Conservation (phyloP, 2,329 filamentous ascomycete species). For the Westerdykella sp. region DNA sequence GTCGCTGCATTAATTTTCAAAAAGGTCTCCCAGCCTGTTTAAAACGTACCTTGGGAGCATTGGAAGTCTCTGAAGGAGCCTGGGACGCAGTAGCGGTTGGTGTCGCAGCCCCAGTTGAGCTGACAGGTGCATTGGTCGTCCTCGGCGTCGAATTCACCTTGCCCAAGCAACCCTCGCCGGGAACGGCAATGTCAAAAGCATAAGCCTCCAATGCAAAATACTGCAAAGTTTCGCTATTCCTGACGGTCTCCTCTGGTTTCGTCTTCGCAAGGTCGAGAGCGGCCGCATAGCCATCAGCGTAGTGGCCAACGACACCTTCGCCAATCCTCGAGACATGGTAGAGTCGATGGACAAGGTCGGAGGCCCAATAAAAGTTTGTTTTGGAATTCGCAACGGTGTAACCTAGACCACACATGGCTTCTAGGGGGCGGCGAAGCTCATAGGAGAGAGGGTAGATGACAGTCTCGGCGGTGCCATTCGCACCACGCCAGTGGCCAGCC, state of each 20-base stretch:
- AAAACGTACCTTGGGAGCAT: not conserved
- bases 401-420: slow-evolving; percentile 55
- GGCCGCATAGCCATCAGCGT: slow-evolving; percentile 52
- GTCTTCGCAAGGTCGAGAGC: slow-evolving; percentile 49
- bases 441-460: slow-evolving; percentile 64
- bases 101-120: slow-evolving; percentile 2
- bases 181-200: slow-evolving; percentile 58
- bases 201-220: slow-evolving; percentile 65
- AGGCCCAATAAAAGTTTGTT: slow-evolving; percentile 59
- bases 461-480: slow-evolving; percentile 59
- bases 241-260: slow-evolving; percentile 44
- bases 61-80: not conserved
- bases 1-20: not conserved
- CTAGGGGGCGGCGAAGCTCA: slow-evolving; percentile 50
- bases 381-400: slow-evolving; percentile 54
- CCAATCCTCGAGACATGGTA: slow-evolving; percentile 58
- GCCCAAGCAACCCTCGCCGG: slow-evolving; percentile 57
- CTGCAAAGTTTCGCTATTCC: slow-evolving; percentile 58
- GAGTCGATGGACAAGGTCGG: slow-evolving; percentile 61
- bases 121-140: slow-evolving; percentile 1
- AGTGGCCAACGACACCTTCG: slow-evolving; percentile 57
- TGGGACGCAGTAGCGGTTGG: not conserved
- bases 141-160: slow-evolving; percentile 14
- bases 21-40: too few relatives aligned
- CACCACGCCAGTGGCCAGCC: slow-evolving; percentile 63